These are phyloP conservation scores for Pseudogymnoascus verrucosus DNA, from an alignment of 2,329 filamentous ascomycete species.

Conservation along the genomic window DNA sequence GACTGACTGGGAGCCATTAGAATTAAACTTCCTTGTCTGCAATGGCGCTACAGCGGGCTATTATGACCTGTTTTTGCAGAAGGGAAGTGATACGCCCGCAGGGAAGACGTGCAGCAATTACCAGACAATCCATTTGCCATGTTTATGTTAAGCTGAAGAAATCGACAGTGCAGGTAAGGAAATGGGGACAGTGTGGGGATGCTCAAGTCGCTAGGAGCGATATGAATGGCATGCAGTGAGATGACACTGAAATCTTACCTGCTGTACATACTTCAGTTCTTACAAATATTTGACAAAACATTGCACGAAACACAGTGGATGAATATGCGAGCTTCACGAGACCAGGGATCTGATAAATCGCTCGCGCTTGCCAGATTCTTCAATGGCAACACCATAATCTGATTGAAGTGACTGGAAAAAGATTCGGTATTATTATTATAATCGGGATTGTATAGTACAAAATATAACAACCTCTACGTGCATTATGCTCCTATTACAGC, in stretches of 20 bases:
- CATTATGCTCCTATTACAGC: background rate
- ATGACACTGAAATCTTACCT: background rate
- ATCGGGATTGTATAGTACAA: background rate
- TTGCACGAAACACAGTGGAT: background rate
- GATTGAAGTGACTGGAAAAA: background rate
- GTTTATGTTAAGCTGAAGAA: background rate
- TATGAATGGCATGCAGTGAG: background rate
- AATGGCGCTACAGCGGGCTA: slow-evolving; percentile 32
- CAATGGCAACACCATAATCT: background rate
- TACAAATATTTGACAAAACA: background rate
- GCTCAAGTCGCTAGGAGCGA: background rate
- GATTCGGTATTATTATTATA: background rate
- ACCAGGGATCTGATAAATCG: background rate
- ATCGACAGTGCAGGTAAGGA: background rate
- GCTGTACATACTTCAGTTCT: slow-evolving; percentile 5
- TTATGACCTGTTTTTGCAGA: slow-evolving; percentile 46
- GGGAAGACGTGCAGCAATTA: slow-evolving; percentile 46
- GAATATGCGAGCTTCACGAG: background rate
- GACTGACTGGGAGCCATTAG: slow-evolving; percentile 16
- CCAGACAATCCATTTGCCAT: slow-evolving; percentile 43
- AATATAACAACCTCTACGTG: background rate
- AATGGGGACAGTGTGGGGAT: background rate
- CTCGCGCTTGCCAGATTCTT: background rate
- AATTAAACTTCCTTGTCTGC: slow-evolving; percentile 46
- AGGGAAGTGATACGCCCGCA: slow-evolving; percentile 40